phyloP scores from a whole-genome alignment of 495 filamentous ascomycete species.

The Penicillium maclennaniae region DNA sequence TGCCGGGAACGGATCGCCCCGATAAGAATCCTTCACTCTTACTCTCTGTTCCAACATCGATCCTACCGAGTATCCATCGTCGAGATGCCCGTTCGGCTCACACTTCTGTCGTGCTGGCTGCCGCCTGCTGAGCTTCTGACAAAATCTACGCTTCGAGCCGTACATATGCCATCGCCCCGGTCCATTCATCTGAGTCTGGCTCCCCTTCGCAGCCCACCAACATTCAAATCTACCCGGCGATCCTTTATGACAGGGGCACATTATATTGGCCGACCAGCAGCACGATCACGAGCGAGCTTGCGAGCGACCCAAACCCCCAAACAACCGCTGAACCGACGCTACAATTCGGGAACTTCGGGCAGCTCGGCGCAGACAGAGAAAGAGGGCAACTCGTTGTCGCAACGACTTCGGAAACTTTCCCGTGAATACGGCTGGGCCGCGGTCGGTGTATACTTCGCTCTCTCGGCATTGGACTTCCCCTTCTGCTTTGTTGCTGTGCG shows the following conservation, averaged over 20 bases:
- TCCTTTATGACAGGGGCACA: not conserved
- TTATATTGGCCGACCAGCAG: not conserved
- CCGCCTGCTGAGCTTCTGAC: conserved; percentile 17
- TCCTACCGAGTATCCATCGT: not conserved
- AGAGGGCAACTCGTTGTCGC: conserved; percentile 56
- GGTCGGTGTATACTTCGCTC: conserved; percentile 78
- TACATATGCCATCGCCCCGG: not conserved
- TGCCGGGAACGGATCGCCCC: conserved; percentile 5
- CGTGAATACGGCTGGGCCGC: conserved; percentile 94
- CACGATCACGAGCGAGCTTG: conserved; percentile 1
- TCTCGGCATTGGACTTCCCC: conserved; percentile 88
- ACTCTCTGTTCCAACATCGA: not conserved
- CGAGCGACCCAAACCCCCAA: conserved; percentile 7
- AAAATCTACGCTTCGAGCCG: conserved; percentile 1
- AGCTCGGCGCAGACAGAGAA: conserved; percentile 11
- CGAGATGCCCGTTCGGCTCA: conserved; percentile 19
- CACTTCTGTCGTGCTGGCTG: conserved; percentile 25
- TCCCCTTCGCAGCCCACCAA: not conserved
- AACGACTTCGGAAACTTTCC: conserved; percentile 73
- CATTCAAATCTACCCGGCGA: conserved; percentile 5
- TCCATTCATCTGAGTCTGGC: conserved; percentile 1
- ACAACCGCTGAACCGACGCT: conserved; percentile 18
- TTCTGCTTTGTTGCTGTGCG: conserved; percentile 90
- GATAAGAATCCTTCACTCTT: not conserved
- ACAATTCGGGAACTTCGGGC: conserved; percentile 25